Evolutionary conservation across 1,284 basidiomycete genomes (phyloP).

Genomic region (Leccinum solheimii): DNA sequence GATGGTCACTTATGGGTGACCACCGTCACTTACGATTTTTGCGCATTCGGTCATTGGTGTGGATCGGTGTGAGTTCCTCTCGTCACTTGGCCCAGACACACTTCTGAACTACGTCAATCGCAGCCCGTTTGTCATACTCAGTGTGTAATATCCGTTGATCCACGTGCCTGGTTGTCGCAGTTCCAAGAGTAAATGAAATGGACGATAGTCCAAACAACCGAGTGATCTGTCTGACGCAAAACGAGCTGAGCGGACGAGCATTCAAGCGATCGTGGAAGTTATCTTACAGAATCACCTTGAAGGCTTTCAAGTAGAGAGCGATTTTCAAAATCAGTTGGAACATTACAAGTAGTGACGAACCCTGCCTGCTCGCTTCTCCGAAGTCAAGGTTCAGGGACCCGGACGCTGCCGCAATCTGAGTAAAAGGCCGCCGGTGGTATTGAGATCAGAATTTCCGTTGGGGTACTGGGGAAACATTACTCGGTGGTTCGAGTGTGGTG

Average conservation of each 20-base stretch:
- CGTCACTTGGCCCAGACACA: conserved; percentile 10
- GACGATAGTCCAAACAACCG: background rate
- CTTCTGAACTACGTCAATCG: conserved; percentile 19
- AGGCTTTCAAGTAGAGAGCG: background rate
- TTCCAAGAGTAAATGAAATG: background rate
- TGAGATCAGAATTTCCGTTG: conserved; percentile 1
- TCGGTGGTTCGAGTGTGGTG: background rate
- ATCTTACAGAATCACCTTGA: background rate
- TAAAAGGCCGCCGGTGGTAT: conserved; percentile 1
- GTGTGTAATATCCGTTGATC: conserved; percentile 31
- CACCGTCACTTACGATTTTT: conserved; percentile 1
- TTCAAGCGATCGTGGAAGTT: background rate
- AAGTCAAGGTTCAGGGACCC: conserved; percentile 4
- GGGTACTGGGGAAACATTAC: background rate
- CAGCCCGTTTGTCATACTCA: conserved; percentile 17
- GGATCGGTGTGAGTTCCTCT: conserved; percentile 26
- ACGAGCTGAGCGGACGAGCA: background rate
- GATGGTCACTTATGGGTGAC: conserved; percentile 33
- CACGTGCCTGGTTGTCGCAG: conserved; percentile 24
- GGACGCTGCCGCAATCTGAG: conserved; percentile 1
- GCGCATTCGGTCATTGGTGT: conserved; percentile 11
- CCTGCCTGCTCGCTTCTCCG: conserved; percentile 6
- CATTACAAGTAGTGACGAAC: background rate
- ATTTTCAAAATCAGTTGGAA: background rate
- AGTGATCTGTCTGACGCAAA: background rate